Evolutionary conservation across 2,329 filamentous ascomycete species (phyloP).

Genomic region (Sclerotinia subarctica): DNA sequence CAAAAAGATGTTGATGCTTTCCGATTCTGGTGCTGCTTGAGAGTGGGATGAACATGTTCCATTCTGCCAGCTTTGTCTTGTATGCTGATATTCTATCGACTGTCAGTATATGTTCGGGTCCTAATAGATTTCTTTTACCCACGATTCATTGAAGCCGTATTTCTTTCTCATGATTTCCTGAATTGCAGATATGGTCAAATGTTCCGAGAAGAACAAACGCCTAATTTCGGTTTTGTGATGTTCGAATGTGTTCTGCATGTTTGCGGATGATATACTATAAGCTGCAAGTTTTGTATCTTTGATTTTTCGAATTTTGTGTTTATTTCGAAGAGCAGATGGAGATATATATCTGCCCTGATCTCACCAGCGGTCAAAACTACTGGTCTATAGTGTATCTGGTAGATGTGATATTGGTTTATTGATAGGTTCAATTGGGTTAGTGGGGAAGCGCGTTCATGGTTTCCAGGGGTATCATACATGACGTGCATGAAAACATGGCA

Average conservation of each 20-base stretch:
- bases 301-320: conserved; percentile 1
- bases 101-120: neutral
- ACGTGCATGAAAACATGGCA: conserved; percentile 20
- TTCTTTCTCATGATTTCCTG: conserved; percentile 21
- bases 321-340: neutral
- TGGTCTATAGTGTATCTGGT: neutral
- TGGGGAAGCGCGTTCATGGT: conserved; percentile 20
- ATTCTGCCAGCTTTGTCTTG: conserved; percentile 20
- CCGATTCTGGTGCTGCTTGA: neutral
- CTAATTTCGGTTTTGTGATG: conserved; percentile 17
- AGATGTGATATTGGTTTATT: conserved; percentile 16
- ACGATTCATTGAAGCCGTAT: conserved; percentile 13
- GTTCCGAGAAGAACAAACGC: conserved; percentile 12
- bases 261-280: neutral
- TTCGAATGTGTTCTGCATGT: conserved; percentile 19
- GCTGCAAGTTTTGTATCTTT: neutral
- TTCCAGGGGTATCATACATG: conserved; percentile 16
- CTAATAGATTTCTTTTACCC: neutral
- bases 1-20: conserved; percentile 5
- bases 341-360: conserved; percentile 10
- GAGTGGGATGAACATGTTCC: conserved; percentile 19
- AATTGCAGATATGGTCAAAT: conserved; percentile 14
- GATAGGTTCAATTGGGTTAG: conserved; percentile 17
- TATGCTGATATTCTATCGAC: conserved; percentile 14
- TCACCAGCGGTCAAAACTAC: neutral